Evolutionary conservation across 805 yeast genomes (phyloP), one percentile per base, ranked within the genome.

Genomic region (Nakazawaea ishiwadae): DNA sequence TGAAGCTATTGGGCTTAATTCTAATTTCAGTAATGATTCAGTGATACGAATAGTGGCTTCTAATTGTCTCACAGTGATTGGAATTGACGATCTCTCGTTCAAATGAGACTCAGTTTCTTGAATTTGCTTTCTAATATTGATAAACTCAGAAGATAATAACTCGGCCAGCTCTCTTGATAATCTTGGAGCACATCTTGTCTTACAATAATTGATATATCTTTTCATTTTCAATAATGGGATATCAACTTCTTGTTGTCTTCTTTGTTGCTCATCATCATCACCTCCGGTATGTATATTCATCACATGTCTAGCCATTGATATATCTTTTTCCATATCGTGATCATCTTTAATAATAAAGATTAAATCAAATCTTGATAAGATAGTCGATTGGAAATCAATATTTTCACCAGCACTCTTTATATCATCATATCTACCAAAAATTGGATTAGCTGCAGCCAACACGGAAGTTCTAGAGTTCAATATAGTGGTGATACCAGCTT

Each of bases 401-500:
- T 93, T 93, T 59, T 93, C 99, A 47, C 99, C 98, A 0, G 99
- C 96, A 29, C 95, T 81, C 63, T 89, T 91, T 71, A 85, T 76
- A 48, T 91, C 97, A 62, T 93, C 98, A 61, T 93, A 93, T 49
- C 98, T 76, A 46, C 99, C 99, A 61, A 84, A 93, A 31, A 89
- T 79, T 3, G 99, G 99, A 63, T 93, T 93, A 6, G 99, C 99
- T 18, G 99, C 99, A 0, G 99, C 99, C 35, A 93, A 69, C 4
- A 93, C 99, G 27, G 96, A 82, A 0, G 99, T 93, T 65, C 99
- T 77, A 3, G 99, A 93, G 63, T 93, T 93, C 52, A 93, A 73
- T 42, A 93, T 90, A 0, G 99, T 93, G 2, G 98, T 93, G 52
- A 93, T 93, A 61, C 99, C 99, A 8, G 99, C 99, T 62, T 93